These are phyloP conservation scores for Fusarium sambucinum DNA, from an alignment of 2,329 filamentous ascomycete species.

Conservation along the genomic window DNA sequence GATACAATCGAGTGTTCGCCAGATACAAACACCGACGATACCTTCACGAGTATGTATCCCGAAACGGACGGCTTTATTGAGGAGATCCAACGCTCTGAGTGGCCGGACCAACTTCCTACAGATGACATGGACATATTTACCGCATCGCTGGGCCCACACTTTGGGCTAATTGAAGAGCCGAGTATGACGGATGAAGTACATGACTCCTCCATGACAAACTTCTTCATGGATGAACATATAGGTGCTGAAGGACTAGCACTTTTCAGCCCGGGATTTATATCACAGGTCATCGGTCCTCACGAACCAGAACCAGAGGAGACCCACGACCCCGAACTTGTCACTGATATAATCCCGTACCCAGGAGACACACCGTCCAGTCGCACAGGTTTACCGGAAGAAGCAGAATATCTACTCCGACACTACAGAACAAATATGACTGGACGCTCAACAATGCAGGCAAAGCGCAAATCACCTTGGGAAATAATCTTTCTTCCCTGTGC, in stretches of 20 bases:
- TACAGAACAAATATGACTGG: slow-evolving; percentile 48
- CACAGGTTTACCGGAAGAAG: slow-evolving; percentile 37
- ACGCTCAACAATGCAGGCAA: slow-evolving; percentile 44
- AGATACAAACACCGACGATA: slow-evolving; percentile 23
- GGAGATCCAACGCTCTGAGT: slow-evolving; percentile 40
- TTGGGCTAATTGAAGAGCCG: slow-evolving; percentile 17
- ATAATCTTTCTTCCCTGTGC: slow-evolving; percentile 57
- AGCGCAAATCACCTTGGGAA: slow-evolving; percentile 59
- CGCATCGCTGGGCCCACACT: slow-evolving; percentile 23
- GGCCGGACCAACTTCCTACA: slow-evolving; percentile 38
- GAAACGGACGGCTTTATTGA: slow-evolving; percentile 39
- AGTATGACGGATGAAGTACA: slow-evolving; percentile 12
- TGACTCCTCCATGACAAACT: slow-evolving; percentile 29
- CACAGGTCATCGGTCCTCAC: slow-evolving; percentile 37
- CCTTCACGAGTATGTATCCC: slow-evolving; percentile 23
- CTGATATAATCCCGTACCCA: slow-evolving; percentile 6
- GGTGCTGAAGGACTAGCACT: slow-evolving; percentile 41
- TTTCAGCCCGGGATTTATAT: slow-evolving; percentile 43
- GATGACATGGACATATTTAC: slow-evolving; percentile 42
- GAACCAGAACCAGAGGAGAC: background rate
- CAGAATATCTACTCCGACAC: slow-evolving; percentile 48
- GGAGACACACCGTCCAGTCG: background rate
- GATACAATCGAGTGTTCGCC: slow-evolving; percentile 21
- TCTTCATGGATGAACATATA: slow-evolving; percentile 38
- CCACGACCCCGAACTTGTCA: background rate